Percentiles rank a stretch among this genome's conserved stretches.
phyloP scores from a whole-genome alignment of 495 filamentous ascomycete genomes.

The Cenococcum geophilum region DNA sequence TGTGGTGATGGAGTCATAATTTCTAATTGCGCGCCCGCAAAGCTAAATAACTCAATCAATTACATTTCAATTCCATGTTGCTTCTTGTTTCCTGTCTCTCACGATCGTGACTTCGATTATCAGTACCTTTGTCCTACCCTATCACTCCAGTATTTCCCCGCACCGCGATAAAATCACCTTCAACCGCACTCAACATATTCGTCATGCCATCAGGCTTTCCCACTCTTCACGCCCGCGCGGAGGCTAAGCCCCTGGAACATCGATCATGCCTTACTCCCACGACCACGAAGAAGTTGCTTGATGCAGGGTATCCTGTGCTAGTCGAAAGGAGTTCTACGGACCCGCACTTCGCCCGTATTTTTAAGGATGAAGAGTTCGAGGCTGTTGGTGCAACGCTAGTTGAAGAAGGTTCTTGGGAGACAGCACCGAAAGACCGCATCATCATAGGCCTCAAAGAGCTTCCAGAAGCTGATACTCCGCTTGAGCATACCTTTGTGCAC shows the following conservation, averaged over 20 bases:
- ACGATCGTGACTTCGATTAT: background rate
- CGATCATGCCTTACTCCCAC: constrained; percentile 51
- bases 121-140: background rate
- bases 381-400: constrained; percentile 64
- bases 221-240: constrained; percentile 38
- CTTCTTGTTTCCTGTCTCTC: background rate
- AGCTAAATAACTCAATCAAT: too few relatives aligned
- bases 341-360: constrained; percentile 59
- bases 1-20: too few relatives aligned
- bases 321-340: constrained; percentile 63
- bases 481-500: constrained; percentile 80
- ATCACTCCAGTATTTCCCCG: background rate
- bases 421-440: constrained; percentile 76
- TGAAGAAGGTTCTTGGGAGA: constrained; percentile 71
- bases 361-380: constrained; percentile 64
- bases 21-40: too few relatives aligned
- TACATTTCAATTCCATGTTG: background rate
- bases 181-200: background rate
- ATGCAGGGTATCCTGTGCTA: constrained; percentile 73
- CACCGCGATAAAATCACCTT: background rate
- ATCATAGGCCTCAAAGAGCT: constrained; percentile 87
- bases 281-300: constrained; percentile 69
- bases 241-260: constrained; percentile 39
- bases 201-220: constrained; percentile 10
- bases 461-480: constrained; percentile 77